These are phyloP conservation scores for Penicillium nordicum DNA, from an alignment of 2,329 filamentous ascomycete species.

Conservation along the genomic window DNA sequence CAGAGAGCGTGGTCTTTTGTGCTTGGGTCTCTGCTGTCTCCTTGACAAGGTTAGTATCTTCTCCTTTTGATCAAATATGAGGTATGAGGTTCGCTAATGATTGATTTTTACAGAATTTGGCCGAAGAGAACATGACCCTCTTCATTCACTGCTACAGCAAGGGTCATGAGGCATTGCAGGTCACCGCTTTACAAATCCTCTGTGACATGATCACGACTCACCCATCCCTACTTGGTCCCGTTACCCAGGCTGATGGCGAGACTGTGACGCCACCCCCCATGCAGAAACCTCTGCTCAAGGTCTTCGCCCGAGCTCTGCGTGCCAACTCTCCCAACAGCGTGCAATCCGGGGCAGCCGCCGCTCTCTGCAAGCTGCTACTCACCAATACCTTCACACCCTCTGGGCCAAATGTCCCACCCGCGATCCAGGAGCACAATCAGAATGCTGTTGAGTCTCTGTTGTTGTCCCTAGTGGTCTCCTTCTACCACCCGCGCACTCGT, in stretches of 20 bases:
- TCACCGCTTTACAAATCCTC: constrained; percentile 85
- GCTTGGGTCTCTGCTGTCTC: constrained; percentile 84
- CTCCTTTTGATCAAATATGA: neutral
- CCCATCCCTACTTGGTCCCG: constrained; percentile 67
- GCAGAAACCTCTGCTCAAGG: constrained; percentile 69
- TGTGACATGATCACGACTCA: constrained; percentile 91
- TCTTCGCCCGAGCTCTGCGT: constrained; percentile 79
- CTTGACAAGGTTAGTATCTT: constrained; percentile 65
- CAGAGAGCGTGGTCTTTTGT: constrained; percentile 82
- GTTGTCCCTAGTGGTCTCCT: constrained; percentile 76
- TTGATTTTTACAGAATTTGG: constrained; percentile 59
- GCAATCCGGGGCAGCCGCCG: constrained; percentile 75
- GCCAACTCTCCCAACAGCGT: constrained; percentile 68
- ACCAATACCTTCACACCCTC: constrained; percentile 63
- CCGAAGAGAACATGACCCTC: constrained; percentile 83
- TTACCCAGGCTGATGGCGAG: constrained; percentile 43
- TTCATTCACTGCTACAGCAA: constrained; percentile 97
- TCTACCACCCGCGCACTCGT: constrained; percentile 81
- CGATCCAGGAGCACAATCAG: constrained; percentile 47
- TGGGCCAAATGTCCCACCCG: constrained; percentile 52
- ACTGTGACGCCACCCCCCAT: constrained; percentile 50
- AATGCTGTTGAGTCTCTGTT: constrained; percentile 69
- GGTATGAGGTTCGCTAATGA: neutral
- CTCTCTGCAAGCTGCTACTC: constrained; percentile 81
- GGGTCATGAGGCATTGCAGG: constrained; percentile 83